Evolutionary conservation across 2,329 filamentous ascomycete genomes (phyloP).

Genomic region (Emericellopsis cladophorae): DNA sequence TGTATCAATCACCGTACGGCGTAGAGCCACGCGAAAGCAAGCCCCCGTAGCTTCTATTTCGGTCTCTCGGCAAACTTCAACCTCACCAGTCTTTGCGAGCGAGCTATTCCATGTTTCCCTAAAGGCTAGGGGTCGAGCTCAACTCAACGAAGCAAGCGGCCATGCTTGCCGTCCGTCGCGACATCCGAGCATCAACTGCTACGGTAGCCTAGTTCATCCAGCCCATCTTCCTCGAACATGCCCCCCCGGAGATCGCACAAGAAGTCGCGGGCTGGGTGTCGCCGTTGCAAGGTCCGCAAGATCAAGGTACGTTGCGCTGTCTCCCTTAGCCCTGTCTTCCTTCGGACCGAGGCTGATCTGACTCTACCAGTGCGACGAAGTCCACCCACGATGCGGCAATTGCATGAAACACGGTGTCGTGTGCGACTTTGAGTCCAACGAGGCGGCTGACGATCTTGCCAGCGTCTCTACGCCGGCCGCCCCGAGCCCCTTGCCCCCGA

Average conservation of each 20-base stretch:
- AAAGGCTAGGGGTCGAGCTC: too few species aligned
- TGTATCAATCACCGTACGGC: too few species aligned
- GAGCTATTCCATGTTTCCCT: too few species aligned
- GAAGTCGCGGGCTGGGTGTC: conserved; percentile 55
- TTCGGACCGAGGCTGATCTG: background rate
- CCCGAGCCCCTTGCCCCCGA: conserved; percentile 1
- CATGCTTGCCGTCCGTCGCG: conserved; percentile 1
- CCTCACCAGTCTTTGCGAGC: background rate
- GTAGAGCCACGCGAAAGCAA: too few species aligned
- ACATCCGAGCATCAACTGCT: conserved; percentile 1
- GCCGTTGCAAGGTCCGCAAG: conserved; percentile 53
- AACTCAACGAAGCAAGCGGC: background rate
- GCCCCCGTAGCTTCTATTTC: too few species aligned
- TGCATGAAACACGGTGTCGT: conserved; percentile 54
- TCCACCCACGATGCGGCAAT: conserved; percentile 52
- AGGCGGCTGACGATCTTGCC: conserved; percentile 29
- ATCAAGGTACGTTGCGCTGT: conserved; percentile 42
- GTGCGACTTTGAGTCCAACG: conserved; percentile 50
- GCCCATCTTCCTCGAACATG: conserved; percentile 23
- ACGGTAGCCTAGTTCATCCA: background rate
- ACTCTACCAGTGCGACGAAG: conserved; percentile 44
- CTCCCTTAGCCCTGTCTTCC: conserved; percentile 1
- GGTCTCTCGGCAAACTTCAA: too few species aligned
- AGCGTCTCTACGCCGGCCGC: conserved; percentile 20
- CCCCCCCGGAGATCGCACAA: conserved; percentile 56